Evolutionary conservation across 2,329 filamentous ascomycete genomes (phyloP), one percentile per base, ranked within the genome.

Genomic region (Fusarium foetens): DNA sequence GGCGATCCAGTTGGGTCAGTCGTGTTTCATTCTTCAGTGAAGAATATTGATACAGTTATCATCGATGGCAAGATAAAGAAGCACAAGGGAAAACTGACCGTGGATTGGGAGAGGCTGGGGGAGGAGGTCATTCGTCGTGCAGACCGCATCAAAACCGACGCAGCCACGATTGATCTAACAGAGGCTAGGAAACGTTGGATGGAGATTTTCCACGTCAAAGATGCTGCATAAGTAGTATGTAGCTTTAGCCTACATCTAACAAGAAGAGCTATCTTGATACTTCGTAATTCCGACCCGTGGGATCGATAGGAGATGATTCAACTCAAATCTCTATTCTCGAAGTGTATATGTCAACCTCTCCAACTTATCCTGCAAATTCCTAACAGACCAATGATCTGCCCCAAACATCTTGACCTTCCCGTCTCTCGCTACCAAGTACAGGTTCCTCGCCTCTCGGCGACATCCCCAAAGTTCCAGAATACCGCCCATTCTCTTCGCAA

Each of bases 401-500:
- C 55, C 55, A 23, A 58, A 58, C 8, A 58, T 42, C 42, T 58
- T 58, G 0, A 27, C 33, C 19, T 58, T 58, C 9, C 54, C 54
- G 31, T 58, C 54, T 25, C 42, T 48, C 5, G 54, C 54, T 10
- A 48, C 54, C 33, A 58, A 21, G 25, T 48, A 58, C 13, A 58
- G 42, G 13, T 58, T 48, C 19, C 54, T 38, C 2, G 54, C 54
- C 12, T 58, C 54, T 4, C 42, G 54, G 6, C 42, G 54, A 8
- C 54, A 58, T 3, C 42, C 54, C 54, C 54, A 58, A 5, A 58
- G 27, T 11, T 58, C 54, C 5, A 58, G 23, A 19, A 48, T 48
- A 7, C 54, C 54, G 5, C 41, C 54, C 54, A 58, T 58, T 8
- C 54, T 19, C 8, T 57, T 57, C 13, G 54, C 54, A 14, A 57